Evolutionary conservation across 257 asterid species (phyloP), one percentile per base, ranked within the genome.

Genomic region (Eustoma russellianum): DNA sequence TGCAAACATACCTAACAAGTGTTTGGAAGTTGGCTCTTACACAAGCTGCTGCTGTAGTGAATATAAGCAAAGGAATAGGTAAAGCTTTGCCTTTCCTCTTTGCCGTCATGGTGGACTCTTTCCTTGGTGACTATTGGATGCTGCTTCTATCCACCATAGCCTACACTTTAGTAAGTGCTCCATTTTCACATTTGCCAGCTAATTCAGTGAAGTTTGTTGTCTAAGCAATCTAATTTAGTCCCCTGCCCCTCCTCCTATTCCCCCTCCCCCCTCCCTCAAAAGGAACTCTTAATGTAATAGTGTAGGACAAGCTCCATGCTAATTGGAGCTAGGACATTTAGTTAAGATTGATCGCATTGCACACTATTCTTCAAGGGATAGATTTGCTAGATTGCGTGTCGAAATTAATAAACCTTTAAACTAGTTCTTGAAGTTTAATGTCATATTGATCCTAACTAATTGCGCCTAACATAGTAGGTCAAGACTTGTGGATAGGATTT

Each of bases 21-120:
- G 85, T 86, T 1, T 86, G 95, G 95, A 69, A 70, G 17, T 60
- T 86, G 46, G 74, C 67, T 38, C 59, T 75, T 18, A 74, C 80
- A 35, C 73, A 67, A 48, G 81, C 93, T 52, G 82, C 95, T 57
- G 82, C 55, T 2, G 73, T 77, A 17, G 17, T 75, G 48, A 83
- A 80, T 11, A 11, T 80, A 13, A 77, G 76, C 77, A 48, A 49
- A 6, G 94, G 89, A 41, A 34, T 77, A 48, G 52, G 68, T 0
- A 43, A 52, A 63, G 17, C 72, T 0, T 33, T 77, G 67, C 92
- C 82, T 0, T 46, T 70, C 17, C 48, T 70, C 43, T 72, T 79
- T 46, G 66, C 71, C 64, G 56, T 56, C 60, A 38, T 65, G 13
- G 74, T 60, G 15, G 84, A 79, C 30, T 10, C 67, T 4, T 5